Conservation (phyloP, 2,329 filamentous ascomycete species). For the Xylaria sp. region DNA sequence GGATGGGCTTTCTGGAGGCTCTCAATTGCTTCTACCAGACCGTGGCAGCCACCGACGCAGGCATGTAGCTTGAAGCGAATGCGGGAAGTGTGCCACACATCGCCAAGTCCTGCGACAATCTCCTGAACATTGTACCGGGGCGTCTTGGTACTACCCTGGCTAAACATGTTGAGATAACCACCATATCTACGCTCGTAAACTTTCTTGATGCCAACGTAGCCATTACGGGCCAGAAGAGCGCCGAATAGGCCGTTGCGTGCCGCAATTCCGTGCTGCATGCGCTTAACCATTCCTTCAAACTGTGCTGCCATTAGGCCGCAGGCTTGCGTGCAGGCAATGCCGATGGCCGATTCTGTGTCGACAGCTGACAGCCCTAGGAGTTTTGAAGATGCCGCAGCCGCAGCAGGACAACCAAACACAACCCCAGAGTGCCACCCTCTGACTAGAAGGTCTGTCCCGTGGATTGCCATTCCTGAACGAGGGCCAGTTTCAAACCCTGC, state of each 20-base stretch:
- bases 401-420: constrained; percentile 53
- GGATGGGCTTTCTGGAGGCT: constrained; percentile 26
- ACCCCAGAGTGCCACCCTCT: constrained; percentile 56
- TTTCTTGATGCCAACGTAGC: constrained; percentile 54
- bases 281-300: constrained; percentile 57
- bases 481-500: constrained; percentile 56
- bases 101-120: constrained; percentile 50
- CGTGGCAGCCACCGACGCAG: constrained; percentile 32
- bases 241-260: constrained; percentile 56
- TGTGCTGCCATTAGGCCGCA: constrained; percentile 56
- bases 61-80: constrained; percentile 36
- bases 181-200: constrained; percentile 54
- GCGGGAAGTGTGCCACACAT: constrained; percentile 31
- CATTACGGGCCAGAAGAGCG: constrained; percentile 52
- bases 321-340: constrained; percentile 55
- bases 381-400: constrained; percentile 48
- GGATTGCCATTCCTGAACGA: constrained; percentile 45
- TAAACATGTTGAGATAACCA: constrained; percentile 56
- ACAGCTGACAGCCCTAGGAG: constrained; percentile 48
- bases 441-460: constrained; percentile 53
- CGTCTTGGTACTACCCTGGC: constrained; percentile 40
- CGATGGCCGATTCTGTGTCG: constrained; percentile 51
- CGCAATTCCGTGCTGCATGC: constrained; percentile 60
- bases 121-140: constrained; percentile 37
- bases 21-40: constrained; percentile 27